These are phyloP conservation scores for Trichoderma harzianum DNA, from an alignment of 2,329 filamentous ascomycete genomes.

Conservation along the genomic window DNA sequence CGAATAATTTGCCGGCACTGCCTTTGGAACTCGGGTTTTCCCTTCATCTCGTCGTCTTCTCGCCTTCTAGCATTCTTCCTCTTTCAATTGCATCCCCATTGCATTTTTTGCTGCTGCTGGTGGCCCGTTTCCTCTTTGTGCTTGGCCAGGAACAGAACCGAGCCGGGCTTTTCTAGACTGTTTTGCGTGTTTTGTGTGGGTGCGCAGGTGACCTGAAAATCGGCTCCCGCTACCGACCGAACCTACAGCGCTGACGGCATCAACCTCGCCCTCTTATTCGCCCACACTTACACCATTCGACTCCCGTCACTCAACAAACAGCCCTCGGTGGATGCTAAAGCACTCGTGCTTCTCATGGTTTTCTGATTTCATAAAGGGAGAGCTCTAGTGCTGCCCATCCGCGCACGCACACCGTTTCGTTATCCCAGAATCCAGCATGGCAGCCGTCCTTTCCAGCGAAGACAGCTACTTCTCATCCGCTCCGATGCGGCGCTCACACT, in stretches of 20 bases:
- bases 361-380: neutral
- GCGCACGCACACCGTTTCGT: conserved; percentile 1
- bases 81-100: neutral
- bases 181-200: conserved; percentile 17
- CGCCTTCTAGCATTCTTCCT: neutral
- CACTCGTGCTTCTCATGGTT: conserved; percentile 5
- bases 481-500: conserved; percentile 57
- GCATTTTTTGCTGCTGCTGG: neutral
- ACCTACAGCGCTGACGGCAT: conserved; percentile 13
- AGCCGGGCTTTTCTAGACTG: neutral
- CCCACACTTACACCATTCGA: conserved; percentile 14
- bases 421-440: conserved; percentile 41
- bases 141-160: conserved; percentile 9
- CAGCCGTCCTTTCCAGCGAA: conserved; percentile 54
- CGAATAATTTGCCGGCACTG: conserved; percentile 11
- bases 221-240: conserved; percentile 16
- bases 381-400: neutral
- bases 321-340: neutral
- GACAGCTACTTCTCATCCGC: conserved; percentile 57
- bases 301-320: neutral
- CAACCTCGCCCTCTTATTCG: conserved; percentile 16
- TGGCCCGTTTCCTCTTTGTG: neutral
- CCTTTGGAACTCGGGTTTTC: neutral
- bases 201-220: conserved; percentile 19
- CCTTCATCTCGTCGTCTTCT: neutral